Evolutionary conservation across 2,329 filamentous ascomycete genomes (phyloP), one percentile per base, ranked within the genome.

Genomic region (Scedosporium aurantiacum): DNA sequence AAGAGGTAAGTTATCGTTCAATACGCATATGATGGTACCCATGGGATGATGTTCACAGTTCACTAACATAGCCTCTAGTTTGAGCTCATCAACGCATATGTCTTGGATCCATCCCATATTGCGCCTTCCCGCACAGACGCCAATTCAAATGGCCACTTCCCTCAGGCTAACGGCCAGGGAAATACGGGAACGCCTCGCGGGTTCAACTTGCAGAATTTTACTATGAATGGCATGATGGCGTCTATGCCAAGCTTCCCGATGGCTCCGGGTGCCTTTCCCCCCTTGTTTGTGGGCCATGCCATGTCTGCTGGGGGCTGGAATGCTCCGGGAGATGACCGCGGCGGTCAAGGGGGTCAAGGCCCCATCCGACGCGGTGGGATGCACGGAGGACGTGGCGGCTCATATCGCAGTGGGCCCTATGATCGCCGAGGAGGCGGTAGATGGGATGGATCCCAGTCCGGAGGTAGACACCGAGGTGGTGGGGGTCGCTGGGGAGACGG

Each of bases 101-200:
- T 97, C 37, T 80, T 96, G 54, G 94, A 99, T 69, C 94, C 94
- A 47, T 87, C 93, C 10, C 93, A 96, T 69, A 97, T 99, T 71
- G 91, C 91, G 41, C 91, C 94, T 1, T 95, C 92, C 10, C 84
- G 93, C 62, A 94, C 92, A 18, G 91, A 99, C 76, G 89, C 92
- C 43, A 97, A 95, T 70, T 95, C 89, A 68, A 97, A 97, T 68
- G 93, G 93, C 1, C 93, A 97, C 74, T 97, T 97, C 79, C 91
- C 92, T 1, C 84, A 91, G 50, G 81, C 84, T 57, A 90, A 88
- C 68, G 85, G 86, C 21, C 89, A 93, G 67, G 82, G 86, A 59
- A 85, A 86, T 45, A 84, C 87, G 4, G 93, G 93, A 55, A 97
- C 93, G 5, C 93, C 93, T 41, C 87, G 93, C 37, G 92, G 92